A percentile compares a stretch with the other conserved stretches of the same genome.
phyloP scores from a whole-genome alignment of 2,329 filamentous ascomycete genomes.

The Calonectria naviculata region DNA sequence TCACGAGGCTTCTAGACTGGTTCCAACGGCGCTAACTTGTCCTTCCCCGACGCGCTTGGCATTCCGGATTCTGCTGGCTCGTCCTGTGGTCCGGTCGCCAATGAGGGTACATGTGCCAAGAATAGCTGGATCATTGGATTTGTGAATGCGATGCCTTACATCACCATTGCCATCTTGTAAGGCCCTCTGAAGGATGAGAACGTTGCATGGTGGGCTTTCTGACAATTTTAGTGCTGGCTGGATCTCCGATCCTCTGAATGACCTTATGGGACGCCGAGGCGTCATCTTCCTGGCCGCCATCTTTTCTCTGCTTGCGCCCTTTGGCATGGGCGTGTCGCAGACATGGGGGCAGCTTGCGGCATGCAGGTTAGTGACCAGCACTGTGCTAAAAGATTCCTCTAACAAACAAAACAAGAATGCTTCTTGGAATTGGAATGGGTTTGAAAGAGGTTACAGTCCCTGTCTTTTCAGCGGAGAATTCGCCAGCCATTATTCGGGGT shows the following conservation, averaged over 20 bases:
- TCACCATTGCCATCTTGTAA: conserved; percentile 56
- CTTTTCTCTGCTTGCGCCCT: conserved; percentile 70
- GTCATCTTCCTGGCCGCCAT: conserved; percentile 72
- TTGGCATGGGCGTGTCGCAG: conserved; percentile 69
- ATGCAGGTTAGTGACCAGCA: conserved; percentile 54
- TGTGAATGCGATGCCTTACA: conserved; percentile 63
- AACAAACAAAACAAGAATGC: conserved; percentile 37
- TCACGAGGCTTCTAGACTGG: conserved; percentile 44
- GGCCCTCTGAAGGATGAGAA: conserved; percentile 15
- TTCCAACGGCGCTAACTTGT: conserved; percentile 60
- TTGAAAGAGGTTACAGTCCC: conserved; percentile 61
- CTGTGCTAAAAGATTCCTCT: background rate
- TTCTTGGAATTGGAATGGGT: conserved; percentile 72
- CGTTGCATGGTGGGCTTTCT: conserved; percentile 13
- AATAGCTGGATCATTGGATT: conserved; percentile 72
- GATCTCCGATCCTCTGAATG: conserved; percentile 72
- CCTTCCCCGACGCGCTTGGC: conserved; percentile 56
- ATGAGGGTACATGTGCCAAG: conserved; percentile 50
- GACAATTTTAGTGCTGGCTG: conserved; percentile 60
- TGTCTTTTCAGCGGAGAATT: conserved; percentile 64
- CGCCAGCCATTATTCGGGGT: conserved; percentile 63
- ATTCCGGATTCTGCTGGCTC: conserved; percentile 49
- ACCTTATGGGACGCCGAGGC: conserved; percentile 68
- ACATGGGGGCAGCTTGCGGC: conserved; percentile 68
- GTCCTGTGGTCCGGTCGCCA: conserved; percentile 45